Evolutionary conservation across 106 monocot species (phyloP), one percentile per base, ranked within the genome.

Genomic region (Platanthera zijinensis): DNA sequence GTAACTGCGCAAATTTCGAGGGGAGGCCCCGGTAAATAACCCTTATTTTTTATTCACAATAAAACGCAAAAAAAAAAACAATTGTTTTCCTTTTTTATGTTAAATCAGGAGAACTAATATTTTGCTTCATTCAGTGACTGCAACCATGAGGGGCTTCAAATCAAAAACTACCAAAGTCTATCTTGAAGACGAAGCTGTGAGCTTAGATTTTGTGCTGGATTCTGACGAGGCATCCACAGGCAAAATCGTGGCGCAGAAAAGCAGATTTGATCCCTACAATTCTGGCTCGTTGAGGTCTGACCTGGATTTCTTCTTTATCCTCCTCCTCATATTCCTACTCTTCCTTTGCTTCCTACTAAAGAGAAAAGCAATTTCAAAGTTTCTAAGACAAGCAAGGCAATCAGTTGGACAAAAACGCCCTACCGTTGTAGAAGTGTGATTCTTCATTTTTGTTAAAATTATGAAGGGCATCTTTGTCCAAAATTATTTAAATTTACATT

Each of bases 161-260:
- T 74, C 88, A 30, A 99, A 92, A 83, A 71, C 84, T 14, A 94
- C 92, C 52, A 79, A 64, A n/a, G 87, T 92, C 70, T 10, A 82
- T 30, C 73, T 94, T 52, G 85, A 73, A 64, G 82, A 85, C 17
- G 83, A 85, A 69, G 82, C 85, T 19, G 59, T 82, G 53, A 89
- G 62, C 79, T 77, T 99, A 75, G 97, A 99, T 81, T 99, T 99
- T 71, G 77, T 99, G 75, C 80, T 99, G 52, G 80, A 84, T 51
- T 91, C 88, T 46, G 85, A 87, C 67, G 82, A 74, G 30, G 67
- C 45, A 0, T 63, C 69, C 52, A 39, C 48, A 14, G 14, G 6
- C 32, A 77, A 59, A 50, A 17, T 45, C 48, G 64, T 52, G 39
- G 8, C 10, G 21, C 32, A 10, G 11, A 11, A 30, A 17, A 62